Base-by-base conservation (phyloP, 208 protist genomes). In the Acanthamoeba lenticulata region DNA sequence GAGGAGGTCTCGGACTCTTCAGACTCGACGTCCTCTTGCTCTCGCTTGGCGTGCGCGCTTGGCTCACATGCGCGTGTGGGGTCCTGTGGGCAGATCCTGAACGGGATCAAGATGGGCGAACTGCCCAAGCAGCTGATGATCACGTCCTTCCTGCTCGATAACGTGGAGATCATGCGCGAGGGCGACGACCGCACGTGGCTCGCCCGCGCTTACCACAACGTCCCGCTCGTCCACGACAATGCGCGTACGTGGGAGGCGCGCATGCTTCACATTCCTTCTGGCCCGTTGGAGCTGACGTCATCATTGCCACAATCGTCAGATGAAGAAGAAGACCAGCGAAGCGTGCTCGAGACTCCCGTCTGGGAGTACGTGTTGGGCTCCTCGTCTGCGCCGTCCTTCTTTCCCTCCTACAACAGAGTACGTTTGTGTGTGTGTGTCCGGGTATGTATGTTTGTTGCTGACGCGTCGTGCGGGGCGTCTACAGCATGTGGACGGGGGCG, bases 331-430 rank as follows among this genome's bases (percentile, higher is more conserved):
- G 47, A 62, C 11, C 55, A 67, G 83, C 1, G 38, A 65, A 6
- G 29, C 7, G 83, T 93, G 52, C 38, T 93, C 1, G 88, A 93
- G 7, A 93, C 88, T 19, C 88, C 88, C 0, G 62, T 93, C 9
- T 93, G 88, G 88, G 88, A 93, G 19, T 93, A 38, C 45, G 88
- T 93, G 60, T 17, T 77, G 88, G 65, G 36, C 2, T 93, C 88
- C 6, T 69, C 88, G 2, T 69, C 88, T 0, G 88, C 88, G 38
- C 88, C 88, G 2, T 62, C 88, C 15, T 93, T 79, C 62, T 93
- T 93, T 42, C 88, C 88, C 27, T 79, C 60, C 40, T 93, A 93
- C 38, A 93, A 79, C 90, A 77, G 52, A 38, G 72, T 52, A 40
- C 0, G 32, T 38, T 36, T 9, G 0, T 34, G 5, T 74, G 5